Percentiles rank a stretch among this genome's conserved stretches.
Evolutionary conservation across 768 basidiomycete genomes (phyloP).

Genomic region (Mycena chlorophos): DNA sequence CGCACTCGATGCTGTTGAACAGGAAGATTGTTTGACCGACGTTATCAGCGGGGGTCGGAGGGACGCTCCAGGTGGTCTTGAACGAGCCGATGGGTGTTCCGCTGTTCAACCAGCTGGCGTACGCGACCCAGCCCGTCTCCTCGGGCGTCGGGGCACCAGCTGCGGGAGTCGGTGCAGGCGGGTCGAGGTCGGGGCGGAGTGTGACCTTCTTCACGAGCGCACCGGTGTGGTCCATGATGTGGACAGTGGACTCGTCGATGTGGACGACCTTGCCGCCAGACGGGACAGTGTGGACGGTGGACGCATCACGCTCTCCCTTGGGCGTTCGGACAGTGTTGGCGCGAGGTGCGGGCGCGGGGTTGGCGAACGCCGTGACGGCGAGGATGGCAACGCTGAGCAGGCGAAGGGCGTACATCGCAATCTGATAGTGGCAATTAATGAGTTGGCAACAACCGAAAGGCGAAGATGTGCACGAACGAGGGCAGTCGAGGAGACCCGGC

Average conservation of each 20-base stretch:
- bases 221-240: constrained; percentile 1
- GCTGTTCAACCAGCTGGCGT: not conserved
- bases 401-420: not conserved
- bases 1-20: constrained; percentile 4
- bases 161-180: not conserved
- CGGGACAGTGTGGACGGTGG: constrained; percentile 6
- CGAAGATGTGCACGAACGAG: not conserved
- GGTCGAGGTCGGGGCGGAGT: not conserved
- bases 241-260: not conserved
- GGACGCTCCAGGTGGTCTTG: constrained; percentile 7
- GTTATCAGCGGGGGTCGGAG: not conserved
- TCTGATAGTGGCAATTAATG: not conserved
- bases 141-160: not conserved
- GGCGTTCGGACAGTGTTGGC: constrained; percentile 3
- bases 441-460: not conserved
- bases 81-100: not conserved
- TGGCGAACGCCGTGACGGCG: not conserved
- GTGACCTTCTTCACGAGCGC: not conserved
- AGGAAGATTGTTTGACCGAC: constrained; percentile 12
- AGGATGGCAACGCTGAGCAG: not conserved
- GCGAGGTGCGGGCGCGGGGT: not conserved
- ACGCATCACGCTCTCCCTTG: not conserved
- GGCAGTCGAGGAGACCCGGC: not conserved
- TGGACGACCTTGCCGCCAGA: constrained; percentile 3
- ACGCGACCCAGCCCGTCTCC: constrained; percentile 10